These are phyloP conservation scores for Ceratobasidium sp. DNA, from an alignment of 1,284 basidiomycete species.

Conservation along the genomic window DNA sequence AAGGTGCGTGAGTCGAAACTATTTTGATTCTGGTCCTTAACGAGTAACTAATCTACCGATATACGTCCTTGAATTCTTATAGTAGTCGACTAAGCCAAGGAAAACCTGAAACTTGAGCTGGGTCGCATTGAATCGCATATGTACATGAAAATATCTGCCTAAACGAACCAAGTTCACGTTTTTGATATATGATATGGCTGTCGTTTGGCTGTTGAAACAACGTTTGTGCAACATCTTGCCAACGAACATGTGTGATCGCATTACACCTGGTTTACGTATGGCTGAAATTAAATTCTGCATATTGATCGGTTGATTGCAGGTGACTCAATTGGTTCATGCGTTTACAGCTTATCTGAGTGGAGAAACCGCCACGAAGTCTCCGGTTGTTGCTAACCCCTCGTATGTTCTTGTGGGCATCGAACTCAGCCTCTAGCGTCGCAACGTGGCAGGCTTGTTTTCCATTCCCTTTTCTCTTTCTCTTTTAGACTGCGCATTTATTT, in stretches of 20 bases:
- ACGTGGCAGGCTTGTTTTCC: too few species aligned
- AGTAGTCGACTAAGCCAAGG: neutral
- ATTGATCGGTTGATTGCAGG: constrained; percentile 31
- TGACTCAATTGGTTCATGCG: constrained; percentile 75
- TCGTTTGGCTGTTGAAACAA: too few species aligned
- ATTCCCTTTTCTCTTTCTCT: neutral
- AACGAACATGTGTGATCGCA: constrained; percentile 77
- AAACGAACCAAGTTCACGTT: too few species aligned
- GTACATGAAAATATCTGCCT: neutral
- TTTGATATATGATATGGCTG: too few species aligned
- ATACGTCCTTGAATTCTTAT: neutral
- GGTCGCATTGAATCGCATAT: neutral
- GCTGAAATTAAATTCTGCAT: neutral
- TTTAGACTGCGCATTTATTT: neutral
- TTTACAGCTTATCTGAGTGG: constrained; percentile 88
- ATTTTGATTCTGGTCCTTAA: neutral
- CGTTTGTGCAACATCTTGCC: too few species aligned
- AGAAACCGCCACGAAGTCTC: constrained; percentile 77
- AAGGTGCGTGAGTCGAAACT: constrained; percentile 15
- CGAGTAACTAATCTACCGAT: neutral
- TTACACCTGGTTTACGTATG: constrained; percentile 63
- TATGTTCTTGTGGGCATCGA: constrained; percentile 80
- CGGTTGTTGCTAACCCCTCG: constrained; percentile 72
- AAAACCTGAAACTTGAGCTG: constrained; percentile 6
- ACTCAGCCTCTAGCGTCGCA: too few species aligned